These are phyloP conservation scores for Tulasnella sp. DNA, from an alignment of 768 basidiomycete genomes.

Conservation along the genomic window DNA sequence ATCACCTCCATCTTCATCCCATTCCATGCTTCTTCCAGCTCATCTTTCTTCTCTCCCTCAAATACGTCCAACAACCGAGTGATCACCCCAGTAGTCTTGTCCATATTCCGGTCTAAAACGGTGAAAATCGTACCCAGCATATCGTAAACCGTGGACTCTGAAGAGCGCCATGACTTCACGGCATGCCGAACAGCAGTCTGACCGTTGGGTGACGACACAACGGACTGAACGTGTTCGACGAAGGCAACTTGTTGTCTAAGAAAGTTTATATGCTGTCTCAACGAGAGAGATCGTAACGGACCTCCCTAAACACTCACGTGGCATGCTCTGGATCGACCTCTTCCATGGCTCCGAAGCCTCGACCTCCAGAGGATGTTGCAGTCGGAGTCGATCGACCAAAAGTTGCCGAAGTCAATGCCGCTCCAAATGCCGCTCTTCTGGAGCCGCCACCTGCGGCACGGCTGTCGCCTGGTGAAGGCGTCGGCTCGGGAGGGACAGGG, in stretches of 20 bases:
- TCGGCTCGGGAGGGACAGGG: neutral
- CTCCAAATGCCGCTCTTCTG: slow-evolving; percentile 7
- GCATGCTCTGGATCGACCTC: slow-evolving; percentile 44
- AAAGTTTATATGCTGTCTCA: too few species aligned
- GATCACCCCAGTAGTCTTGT: slow-evolving; percentile 63
- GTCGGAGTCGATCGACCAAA: neutral
- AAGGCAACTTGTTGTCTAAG: slow-evolving; percentile 57
- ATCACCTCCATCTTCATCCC: slow-evolving; percentile 72
- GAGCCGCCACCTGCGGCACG: too few species aligned
- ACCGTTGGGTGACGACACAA: slow-evolving; percentile 45
- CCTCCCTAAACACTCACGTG: slow-evolving; percentile 35
- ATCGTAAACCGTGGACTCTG: slow-evolving; percentile 72
- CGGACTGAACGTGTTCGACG: slow-evolving; percentile 45
- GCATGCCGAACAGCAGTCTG: slow-evolving; percentile 58
- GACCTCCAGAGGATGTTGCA: neutral
- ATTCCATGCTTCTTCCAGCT: slow-evolving; percentile 67
- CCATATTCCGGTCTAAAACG: slow-evolving; percentile 52
- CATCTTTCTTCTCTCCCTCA: slow-evolving; percentile 73
- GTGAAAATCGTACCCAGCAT: slow-evolving; percentile 85
- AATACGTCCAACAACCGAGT: slow-evolving; percentile 65
- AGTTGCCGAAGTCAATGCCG: neutral
- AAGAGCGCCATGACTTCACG: slow-evolving; percentile 61
- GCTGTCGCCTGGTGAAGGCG: neutral
- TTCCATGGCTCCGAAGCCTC: neutral
- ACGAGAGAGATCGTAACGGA: too few species aligned